A percentile compares a stretch with the other conserved stretches of the same genome.
phyloP scores from a whole-genome alignment of 352 stramenopile species.

The Phytophthora pisi region DNA sequence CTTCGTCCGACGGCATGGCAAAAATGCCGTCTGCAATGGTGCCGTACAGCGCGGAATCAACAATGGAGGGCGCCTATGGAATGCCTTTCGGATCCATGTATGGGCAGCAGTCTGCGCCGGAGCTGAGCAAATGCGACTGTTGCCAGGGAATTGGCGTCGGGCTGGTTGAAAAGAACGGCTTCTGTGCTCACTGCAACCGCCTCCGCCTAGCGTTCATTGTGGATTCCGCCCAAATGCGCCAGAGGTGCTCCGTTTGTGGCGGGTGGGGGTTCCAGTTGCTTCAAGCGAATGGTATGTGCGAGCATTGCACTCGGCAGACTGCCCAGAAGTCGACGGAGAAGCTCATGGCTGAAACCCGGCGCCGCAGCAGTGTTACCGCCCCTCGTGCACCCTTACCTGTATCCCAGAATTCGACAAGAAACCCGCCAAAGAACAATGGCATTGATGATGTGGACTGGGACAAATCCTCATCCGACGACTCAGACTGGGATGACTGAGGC shows the following conservation, averaged over 20 bases:
- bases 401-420: conserved; percentile 12
- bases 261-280: conserved; percentile 69
- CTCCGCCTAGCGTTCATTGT: conserved; percentile 76
- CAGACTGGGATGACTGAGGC: conserved; percentile 56
- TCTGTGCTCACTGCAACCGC: conserved; percentile 73
- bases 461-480: conserved; percentile 48
- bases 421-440: conserved; percentile 12
- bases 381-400: conserved; percentile 2
- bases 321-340: conserved; percentile 23
- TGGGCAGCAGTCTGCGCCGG: conserved; percentile 27
- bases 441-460: conserved; percentile 52
- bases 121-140: conserved; percentile 56
- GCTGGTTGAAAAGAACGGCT: conserved; percentile 72
- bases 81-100: conserved; percentile 18
- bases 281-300: conserved; percentile 49
- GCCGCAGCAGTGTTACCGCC: conserved; percentile 15
- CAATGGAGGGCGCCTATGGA: conserved; percentile 17
- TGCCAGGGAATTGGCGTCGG: conserved; percentile 60
- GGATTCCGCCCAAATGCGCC: conserved; percentile 61
- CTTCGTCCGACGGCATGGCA: conserved; percentile 26
- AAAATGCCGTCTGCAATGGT: conserved; percentile 40
- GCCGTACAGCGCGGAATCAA: conserved; percentile 38
- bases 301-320: conserved; percentile 53
- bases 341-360: conserved; percentile 5
- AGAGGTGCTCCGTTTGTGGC: conserved; percentile 52